These are phyloP conservation scores for Atractiella rhizophila DNA, from an alignment of 768 basidiomycete species.

Conservation along the genomic window DNA sequence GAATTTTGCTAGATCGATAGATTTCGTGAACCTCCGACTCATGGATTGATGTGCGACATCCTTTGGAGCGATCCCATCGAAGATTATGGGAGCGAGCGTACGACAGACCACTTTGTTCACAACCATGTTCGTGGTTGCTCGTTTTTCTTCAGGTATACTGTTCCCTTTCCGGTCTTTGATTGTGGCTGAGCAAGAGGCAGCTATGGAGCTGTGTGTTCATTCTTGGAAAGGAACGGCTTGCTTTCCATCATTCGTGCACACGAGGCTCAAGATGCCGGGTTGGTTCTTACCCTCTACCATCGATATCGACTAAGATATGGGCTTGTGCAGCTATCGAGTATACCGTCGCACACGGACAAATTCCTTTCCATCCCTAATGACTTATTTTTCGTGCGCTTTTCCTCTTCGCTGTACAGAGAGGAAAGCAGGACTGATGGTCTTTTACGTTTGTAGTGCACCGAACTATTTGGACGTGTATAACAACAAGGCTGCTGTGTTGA, in stretches of 20 bases:
- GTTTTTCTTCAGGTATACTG: constrained; percentile 79
- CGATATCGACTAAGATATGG: neutral
- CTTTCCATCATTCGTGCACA: constrained; percentile 92
- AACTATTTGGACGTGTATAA: constrained; percentile 93
- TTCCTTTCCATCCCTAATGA: constrained; percentile 97
- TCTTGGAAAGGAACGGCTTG: constrained; percentile 88
- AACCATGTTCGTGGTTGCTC: constrained; percentile 94
- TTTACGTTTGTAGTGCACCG: constrained; percentile 95
- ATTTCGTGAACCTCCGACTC: constrained; percentile 92
- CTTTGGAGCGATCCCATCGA: constrained; percentile 96
- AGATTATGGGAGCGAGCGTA: constrained; percentile 89
- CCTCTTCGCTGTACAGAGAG: too few relatives aligned
- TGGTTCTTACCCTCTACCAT: constrained; percentile 15
- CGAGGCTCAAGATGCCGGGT: constrained; percentile 97
- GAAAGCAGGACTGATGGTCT: too few relatives aligned
- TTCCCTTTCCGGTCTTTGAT: too few relatives aligned
- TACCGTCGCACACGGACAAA: constrained; percentile 95
- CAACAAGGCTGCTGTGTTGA: constrained; percentile 95
- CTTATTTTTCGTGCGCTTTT: too few relatives aligned
- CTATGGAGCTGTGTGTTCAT: constrained; percentile 86
- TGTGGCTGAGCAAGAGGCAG: constrained; percentile 24
- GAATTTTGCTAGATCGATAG: constrained; percentile 51
- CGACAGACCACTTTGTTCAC: constrained; percentile 65
- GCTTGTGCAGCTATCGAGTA: constrained; percentile 36
- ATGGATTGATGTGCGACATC: constrained; percentile 94